Evolutionary conservation across 257 asterid genomes (phyloP).

Genomic region (Solanum pennellii): DNA sequence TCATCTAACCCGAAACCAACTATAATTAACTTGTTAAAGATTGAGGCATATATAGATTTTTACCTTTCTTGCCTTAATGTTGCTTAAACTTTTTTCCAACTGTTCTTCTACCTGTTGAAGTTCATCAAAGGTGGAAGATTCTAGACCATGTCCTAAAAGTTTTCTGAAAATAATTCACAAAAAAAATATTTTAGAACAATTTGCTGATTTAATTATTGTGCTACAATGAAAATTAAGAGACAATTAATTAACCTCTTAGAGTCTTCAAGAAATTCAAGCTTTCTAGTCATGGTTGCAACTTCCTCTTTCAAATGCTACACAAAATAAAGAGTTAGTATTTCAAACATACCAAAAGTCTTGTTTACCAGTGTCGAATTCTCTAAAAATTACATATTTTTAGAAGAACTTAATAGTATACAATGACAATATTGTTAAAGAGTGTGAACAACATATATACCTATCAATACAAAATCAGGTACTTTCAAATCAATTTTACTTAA

Average conservation of each 20-base stretch:
- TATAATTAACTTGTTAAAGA: background rate
- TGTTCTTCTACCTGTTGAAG: constrained; percentile 30
- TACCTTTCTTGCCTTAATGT: constrained; percentile 43
- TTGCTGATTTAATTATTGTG: background rate
- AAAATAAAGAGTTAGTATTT: background rate
- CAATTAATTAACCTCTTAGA: constrained; percentile 23
- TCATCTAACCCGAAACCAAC: background rate
- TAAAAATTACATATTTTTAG: background rate
- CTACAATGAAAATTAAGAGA: background rate
- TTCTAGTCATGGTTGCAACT: constrained; percentile 10
- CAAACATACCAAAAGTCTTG: background rate
- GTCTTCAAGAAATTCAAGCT: constrained; percentile 34
- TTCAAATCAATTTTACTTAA: background rate
- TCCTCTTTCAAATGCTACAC: constrained; percentile 31
- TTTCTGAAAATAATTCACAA: constrained; percentile 17
- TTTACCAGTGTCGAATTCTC: background rate
- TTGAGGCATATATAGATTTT: background rate
- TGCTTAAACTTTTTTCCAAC: constrained; percentile 35
- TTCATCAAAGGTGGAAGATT: constrained; percentile 29
- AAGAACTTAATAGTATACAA: background rate
- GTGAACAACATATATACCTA: background rate
- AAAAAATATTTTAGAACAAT: background rate
- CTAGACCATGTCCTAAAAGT: constrained; percentile 34
- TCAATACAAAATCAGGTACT: background rate
- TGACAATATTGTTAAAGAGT: background rate